phyloP scores from a whole-genome alignment of 2,329 filamentous ascomycete species.

The Paracamarosporium sp. region DNA sequence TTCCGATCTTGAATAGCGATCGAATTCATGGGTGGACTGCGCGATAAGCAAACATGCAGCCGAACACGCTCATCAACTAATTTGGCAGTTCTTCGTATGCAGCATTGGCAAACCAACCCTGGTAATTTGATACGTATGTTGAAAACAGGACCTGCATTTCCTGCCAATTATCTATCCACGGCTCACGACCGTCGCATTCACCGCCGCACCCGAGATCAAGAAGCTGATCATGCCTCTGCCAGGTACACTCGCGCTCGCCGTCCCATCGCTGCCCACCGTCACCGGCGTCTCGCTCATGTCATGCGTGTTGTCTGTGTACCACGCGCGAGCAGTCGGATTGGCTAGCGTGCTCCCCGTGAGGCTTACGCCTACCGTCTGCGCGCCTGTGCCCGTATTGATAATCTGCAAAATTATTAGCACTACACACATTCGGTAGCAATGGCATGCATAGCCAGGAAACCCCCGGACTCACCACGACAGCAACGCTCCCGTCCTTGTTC shows the following conservation, averaged over 20 bases:
- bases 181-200: constrained; percentile 6
- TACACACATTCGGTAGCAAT: neutral
- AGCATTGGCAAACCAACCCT: no score
- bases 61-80: no score
- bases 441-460: neutral
- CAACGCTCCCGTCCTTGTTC: constrained; percentile 42
- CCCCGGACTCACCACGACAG: constrained; percentile 22
- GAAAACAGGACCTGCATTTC: neutral
- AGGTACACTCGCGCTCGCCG: constrained; percentile 29
- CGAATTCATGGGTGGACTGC: no score
- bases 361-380: constrained; percentile 23
- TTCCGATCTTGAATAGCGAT: no score
- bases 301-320: constrained; percentile 34
- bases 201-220: constrained; percentile 20
- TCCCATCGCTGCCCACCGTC: constrained; percentile 27
- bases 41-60: no score
- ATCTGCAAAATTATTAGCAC: constrained; percentile 3
- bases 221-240: constrained; percentile 37
- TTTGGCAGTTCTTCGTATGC: no score
- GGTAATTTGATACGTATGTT: no score
- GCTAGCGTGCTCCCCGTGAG: constrained; percentile 10
- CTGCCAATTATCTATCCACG: neutral
- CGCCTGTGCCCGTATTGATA: constrained; percentile 31
- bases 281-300: constrained; percentile 25
- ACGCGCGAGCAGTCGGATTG: constrained; percentile 24